Evolutionary conservation across 179 eudicot genomes (phyloP).

Genomic region (Vitellaria paradoxa): DNA sequence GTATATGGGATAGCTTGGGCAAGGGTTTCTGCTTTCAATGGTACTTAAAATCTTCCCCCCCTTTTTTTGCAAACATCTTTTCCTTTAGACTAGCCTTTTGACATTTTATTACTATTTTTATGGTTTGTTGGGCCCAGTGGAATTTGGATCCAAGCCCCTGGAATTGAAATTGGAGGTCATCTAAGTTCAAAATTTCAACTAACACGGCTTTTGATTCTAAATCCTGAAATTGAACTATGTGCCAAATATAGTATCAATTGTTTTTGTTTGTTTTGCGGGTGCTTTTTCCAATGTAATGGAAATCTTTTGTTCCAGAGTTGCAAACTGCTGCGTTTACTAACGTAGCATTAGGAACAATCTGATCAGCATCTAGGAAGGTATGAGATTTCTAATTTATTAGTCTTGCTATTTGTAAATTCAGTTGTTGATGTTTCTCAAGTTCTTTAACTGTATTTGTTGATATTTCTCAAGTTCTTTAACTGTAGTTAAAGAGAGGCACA

Average conservation of each 20-base stretch:
- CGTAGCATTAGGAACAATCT: conserved; percentile 89
- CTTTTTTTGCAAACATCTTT: no score
- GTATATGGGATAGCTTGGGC: conserved; percentile 94
- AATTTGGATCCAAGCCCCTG: neutral
- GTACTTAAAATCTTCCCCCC: conserved; percentile 45
- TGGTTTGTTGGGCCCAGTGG: no score
- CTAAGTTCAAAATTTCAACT: neutral
- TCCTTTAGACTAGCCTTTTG: no score
- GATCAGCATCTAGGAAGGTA: conserved; percentile 88
- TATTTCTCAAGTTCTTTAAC: conserved; percentile 7
- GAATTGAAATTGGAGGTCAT: neutral
- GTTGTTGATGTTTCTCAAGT: no score
- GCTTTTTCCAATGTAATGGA: conserved; percentile 3
- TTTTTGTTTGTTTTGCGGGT: neutral
- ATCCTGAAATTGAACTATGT: neutral
- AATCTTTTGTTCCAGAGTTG: conserved; percentile 50
- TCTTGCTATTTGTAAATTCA: no score
- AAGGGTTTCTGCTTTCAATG: conserved; percentile 90
- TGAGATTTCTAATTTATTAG: neutral
- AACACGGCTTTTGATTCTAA: neutral
- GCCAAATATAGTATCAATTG: neutral
- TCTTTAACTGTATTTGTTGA: no score
- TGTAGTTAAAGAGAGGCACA: neutral
- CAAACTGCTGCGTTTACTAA: conserved; percentile 97
- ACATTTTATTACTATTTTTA: no score